These are phyloP conservation scores for Aspergillus thermomutatus DNA, from an alignment of 2,329 filamentous ascomycete genomes.

Conservation along the genomic window DNA sequence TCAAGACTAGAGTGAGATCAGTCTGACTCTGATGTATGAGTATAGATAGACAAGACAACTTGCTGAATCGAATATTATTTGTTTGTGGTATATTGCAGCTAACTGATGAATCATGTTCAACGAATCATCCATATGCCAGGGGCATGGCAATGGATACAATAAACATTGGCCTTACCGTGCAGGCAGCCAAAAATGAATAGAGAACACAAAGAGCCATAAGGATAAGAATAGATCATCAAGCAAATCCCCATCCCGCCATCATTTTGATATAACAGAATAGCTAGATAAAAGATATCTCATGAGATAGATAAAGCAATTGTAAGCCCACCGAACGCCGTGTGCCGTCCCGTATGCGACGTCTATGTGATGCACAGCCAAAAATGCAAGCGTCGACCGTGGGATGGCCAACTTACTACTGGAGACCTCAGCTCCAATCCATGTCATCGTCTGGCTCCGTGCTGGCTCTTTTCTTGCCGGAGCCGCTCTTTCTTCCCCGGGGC, in stretches of 20 bases:
- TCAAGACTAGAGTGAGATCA: not conserved
- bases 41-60: too few species aligned
- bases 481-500: conserved; percentile 34
- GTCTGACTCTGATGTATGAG: too few species aligned
- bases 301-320: conserved; percentile 4
- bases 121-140: not conserved
- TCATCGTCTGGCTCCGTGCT: conserved; percentile 39
- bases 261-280: conserved; percentile 1
- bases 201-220: not conserved
- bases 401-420: not conserved
- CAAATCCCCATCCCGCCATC: not conserved
- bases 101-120: not conserved
- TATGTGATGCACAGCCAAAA: conserved; percentile 19
- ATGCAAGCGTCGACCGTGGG: conserved; percentile 9
- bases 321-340: conserved; percentile 18
- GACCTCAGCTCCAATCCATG: conserved; percentile 22
- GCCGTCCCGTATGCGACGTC: conserved; percentile 19
- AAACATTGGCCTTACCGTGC: not conserved
- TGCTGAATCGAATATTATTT: not conserved
- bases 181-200: not conserved
- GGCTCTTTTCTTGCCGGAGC: conserved; percentile 32
- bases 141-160: not conserved
- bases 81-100: not conserved
- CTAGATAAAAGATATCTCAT: not conserved
- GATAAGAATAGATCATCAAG: not conserved